Evolutionary conservation across 106 monocot genomes (phyloP), one percentile per base, ranked within the genome.

Genomic region (Acorus gramineus): DNA sequence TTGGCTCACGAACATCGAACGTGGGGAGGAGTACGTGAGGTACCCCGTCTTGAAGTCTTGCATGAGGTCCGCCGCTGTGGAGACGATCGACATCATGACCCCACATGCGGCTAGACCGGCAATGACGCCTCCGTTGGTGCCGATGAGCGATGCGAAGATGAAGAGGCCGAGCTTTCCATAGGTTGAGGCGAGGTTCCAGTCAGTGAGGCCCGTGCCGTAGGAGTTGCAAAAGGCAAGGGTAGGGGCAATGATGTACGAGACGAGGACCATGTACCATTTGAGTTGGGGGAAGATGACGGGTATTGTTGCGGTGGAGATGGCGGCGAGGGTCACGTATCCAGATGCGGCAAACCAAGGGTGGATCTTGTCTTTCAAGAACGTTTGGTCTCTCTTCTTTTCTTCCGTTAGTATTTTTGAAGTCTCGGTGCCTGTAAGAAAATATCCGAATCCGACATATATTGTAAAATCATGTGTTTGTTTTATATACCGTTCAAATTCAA

Each of bases 1-100:
- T 69, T 93, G 93, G 2, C 85, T 74, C 8, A 93, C 74, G 46
- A 93, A 93, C 93, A 93, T 93, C 12, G 93, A 93, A n/a, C 87
- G 68, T 4, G 93, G 93, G 3, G 87, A 93, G 4, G 93, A 87
- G 9, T 71, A 59, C 2, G 93, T 93, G 12, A 93, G 73, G 46
- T 93, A 93, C 0, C 87, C 93, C 0, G 87, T 93, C 65, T 87
- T 93, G 78, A 93, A 93, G 57, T 93, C 93, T 59, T 93, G 87
- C 93, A 93, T 93, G 4, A 93, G 87, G 53, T 93, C 85, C 0
- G 87, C 87, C 4, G 93, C 93, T 0, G 87, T 88, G 28, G 93
- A 85, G 42, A 93, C 93, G 47, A 93, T 85, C 46, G 85, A 78
- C 93, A 93, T 93, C 93, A 93, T 93, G 6, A 93, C 82, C 2